phyloP scores from a whole-genome alignment of 1,284 basidiomycete species.

The Athelia sp. region DNA sequence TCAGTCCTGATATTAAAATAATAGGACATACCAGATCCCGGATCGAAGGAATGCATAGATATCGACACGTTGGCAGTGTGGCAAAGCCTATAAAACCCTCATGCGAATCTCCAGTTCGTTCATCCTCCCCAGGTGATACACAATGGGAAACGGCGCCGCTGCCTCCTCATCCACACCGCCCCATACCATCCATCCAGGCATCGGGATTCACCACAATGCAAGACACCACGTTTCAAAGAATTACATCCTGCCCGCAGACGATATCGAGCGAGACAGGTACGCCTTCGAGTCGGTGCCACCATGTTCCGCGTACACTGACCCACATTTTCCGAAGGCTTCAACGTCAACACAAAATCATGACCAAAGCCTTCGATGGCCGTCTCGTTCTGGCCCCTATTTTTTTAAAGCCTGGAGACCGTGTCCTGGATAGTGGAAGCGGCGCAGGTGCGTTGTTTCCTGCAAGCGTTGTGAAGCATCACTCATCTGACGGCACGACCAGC shows the following conservation, averaged over 20 bases:
- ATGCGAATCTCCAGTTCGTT: too few relatives aligned
- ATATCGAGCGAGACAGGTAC: constrained; percentile 12
- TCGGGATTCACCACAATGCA: too few relatives aligned
- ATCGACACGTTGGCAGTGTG: too few relatives aligned
- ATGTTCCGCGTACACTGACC: neutral
- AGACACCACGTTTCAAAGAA: too few relatives aligned
- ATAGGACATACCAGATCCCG: too few relatives aligned
- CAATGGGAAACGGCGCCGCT: too few relatives aligned
- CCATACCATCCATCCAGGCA: too few relatives aligned
- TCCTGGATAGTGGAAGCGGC: constrained; percentile 21
- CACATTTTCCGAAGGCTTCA: constrained; percentile 11
- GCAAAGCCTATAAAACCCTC: too few relatives aligned
- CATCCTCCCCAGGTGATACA: too few relatives aligned
- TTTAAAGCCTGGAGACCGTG: constrained; percentile 11
- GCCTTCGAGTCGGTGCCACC: neutral
- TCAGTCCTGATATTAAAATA: too few relatives aligned
- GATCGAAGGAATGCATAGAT: too few relatives aligned
- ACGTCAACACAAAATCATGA: constrained; percentile 17
- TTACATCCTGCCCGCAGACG: constrained; percentile 13
- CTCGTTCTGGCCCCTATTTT: constrained; percentile 13
- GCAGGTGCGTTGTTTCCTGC: constrained; percentile 10
- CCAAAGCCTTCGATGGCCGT: constrained; percentile 11
- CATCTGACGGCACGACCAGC: constrained; percentile 1
- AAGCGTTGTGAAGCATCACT: neutral
- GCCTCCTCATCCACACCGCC: too few relatives aligned